A percentile compares a stretch with the other conserved stretches of the same genome.
Conservation (phyloP, 805 yeast genomes). For the Clavispora carvajalis region DNA sequence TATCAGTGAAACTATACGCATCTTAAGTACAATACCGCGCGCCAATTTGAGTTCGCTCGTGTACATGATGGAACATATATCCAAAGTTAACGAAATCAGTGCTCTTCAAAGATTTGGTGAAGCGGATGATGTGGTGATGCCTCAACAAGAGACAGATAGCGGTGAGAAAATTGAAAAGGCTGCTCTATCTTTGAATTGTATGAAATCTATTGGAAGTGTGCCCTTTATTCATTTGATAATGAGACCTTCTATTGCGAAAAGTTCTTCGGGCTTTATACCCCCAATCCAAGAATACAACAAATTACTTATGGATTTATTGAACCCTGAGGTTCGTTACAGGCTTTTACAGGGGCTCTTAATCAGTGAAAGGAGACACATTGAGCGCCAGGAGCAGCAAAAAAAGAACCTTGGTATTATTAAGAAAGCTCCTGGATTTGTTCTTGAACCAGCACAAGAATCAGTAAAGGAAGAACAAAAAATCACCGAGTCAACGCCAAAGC, state of each 20-base stretch:
- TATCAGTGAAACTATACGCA: conserved; percentile 17
- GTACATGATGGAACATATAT: conserved; percentile 31
- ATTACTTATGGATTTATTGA: conserved; percentile 26
- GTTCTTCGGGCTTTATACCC: conserved; percentile 36
- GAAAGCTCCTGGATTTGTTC: background rate
- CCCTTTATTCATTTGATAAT: conserved; percentile 38
- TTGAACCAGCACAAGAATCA: background rate
- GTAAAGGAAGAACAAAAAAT: conserved; percentile 1
- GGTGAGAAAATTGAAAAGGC: conserved; percentile 1
- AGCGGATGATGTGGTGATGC: conserved; percentile 18
- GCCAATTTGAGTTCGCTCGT: conserved; percentile 35
- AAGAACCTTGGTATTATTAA: conserved; percentile 19
- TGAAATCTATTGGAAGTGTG: conserved; percentile 32
- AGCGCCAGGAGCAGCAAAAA: conserved; percentile 29
- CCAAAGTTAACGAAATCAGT: conserved; percentile 19
- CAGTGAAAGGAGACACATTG: conserved; percentile 7
- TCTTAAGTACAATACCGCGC: conserved; percentile 32
- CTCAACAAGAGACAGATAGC: conserved; percentile 3
- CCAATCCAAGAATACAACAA: conserved; percentile 24
- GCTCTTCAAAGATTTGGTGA: conserved; percentile 22
- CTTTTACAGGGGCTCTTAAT: conserved; percentile 5
- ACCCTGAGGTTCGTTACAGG: conserved; percentile 16
- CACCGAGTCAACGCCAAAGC: background rate
- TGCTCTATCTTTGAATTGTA: conserved; percentile 23
- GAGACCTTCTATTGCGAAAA: conserved; percentile 35